These are phyloP conservation scores for Blastobotrys illinoisensis DNA, from an alignment of 1,139 yeast genomes.

Conservation along the genomic window DNA sequence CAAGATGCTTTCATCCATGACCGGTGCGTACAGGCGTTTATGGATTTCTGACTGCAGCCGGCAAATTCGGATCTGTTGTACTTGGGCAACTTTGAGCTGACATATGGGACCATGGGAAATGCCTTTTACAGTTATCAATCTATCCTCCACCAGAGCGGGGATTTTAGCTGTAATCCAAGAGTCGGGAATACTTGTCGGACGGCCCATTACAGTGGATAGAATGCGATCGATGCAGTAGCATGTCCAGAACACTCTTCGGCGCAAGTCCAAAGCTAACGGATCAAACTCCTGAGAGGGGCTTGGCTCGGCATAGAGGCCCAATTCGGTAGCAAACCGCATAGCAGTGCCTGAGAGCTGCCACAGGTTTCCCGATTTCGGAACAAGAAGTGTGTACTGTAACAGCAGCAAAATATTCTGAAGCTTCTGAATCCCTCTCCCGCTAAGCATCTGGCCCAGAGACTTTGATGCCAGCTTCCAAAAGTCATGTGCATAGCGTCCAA, in stretches of 20 bases:
- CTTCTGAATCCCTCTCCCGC: slow-evolving; percentile 2
- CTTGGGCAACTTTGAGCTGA: slow-evolving; percentile 8
- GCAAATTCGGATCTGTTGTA: slow-evolving; percentile 6
- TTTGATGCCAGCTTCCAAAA: slow-evolving; percentile 8
- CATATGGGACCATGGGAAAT: slow-evolving; percentile 6
- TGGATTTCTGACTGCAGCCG: slow-evolving; percentile 9
- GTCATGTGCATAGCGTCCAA: slow-evolving; percentile 9
- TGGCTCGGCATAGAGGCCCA: slow-evolving; percentile 9
- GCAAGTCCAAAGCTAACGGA: slow-evolving; percentile 6
- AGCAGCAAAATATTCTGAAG: slow-evolving; percentile 7
- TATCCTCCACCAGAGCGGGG: slow-evolving; percentile 9
- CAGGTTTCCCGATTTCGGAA: slow-evolving; percentile 8
- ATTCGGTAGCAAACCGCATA: slow-evolving; percentile 8
- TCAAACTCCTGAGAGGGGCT: slow-evolving; percentile 7
- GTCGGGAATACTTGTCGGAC: slow-evolving; percentile 10
- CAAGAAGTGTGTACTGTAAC: slow-evolving; percentile 8
- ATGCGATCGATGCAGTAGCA: slow-evolving; percentile 10
- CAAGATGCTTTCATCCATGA: neutral
- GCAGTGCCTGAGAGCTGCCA: slow-evolving; percentile 10
- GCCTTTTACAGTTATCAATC: slow-evolving; percentile 3
- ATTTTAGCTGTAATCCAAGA: slow-evolving; percentile 6
- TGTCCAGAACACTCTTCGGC: slow-evolving; percentile 10
- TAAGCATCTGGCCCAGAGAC: slow-evolving; percentile 1
- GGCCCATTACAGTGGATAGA: slow-evolving; percentile 6
- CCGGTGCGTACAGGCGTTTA: slow-evolving; percentile 6